phyloP scores from a whole-genome alignment of 2,329 filamentous ascomycete genomes.

The Colletotrichum phormii region DNA sequence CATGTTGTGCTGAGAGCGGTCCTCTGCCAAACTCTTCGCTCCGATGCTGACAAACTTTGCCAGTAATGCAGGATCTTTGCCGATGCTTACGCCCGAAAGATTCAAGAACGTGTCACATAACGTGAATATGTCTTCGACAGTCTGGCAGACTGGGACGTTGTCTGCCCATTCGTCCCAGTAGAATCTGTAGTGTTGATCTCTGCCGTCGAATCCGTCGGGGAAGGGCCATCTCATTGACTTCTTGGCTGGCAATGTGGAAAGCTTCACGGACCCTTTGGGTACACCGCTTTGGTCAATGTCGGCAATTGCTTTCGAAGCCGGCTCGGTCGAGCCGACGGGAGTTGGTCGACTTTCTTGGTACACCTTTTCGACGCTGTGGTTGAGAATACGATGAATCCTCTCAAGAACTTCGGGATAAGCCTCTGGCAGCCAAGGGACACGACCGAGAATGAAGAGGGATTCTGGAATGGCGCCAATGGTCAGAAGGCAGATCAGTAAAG shows the following conservation, averaged over 20 bases:
- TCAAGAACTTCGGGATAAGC: constrained; percentile 84
- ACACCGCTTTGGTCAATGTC: constrained; percentile 73
- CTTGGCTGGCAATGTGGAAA: constrained; percentile 69
- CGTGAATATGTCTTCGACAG: constrained; percentile 88
- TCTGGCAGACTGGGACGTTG: constrained; percentile 91
- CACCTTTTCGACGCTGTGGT: constrained; percentile 84
- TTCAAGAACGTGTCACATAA: constrained; percentile 88
- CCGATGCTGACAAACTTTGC: constrained; percentile 90
- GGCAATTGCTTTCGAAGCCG: constrained; percentile 58
- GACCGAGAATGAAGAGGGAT: constrained; percentile 89
- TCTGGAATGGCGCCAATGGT: constrained; percentile 94
- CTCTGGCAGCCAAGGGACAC: constrained; percentile 92
- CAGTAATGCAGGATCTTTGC: constrained; percentile 81
- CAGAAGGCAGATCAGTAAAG: constrained; percentile 85
- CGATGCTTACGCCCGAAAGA: constrained; percentile 88
- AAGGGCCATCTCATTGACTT: constrained; percentile 86
- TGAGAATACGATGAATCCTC: constrained; percentile 84
- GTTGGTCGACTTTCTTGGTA: constrained; percentile 59
- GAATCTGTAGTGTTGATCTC: constrained; percentile 84
- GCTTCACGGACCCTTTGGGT: constrained; percentile 75
- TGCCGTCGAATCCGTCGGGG: constrained; percentile 80
- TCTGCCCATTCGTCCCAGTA: constrained; percentile 99
- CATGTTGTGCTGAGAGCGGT: constrained; percentile 76
- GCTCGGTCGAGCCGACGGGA: constrained; percentile 44
- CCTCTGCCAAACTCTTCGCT: constrained; percentile 76